These are phyloP conservation scores for Pneumocystis sp. DNA, from an alignment of 1,139 yeast genomes.

Conservation along the genomic window DNA sequence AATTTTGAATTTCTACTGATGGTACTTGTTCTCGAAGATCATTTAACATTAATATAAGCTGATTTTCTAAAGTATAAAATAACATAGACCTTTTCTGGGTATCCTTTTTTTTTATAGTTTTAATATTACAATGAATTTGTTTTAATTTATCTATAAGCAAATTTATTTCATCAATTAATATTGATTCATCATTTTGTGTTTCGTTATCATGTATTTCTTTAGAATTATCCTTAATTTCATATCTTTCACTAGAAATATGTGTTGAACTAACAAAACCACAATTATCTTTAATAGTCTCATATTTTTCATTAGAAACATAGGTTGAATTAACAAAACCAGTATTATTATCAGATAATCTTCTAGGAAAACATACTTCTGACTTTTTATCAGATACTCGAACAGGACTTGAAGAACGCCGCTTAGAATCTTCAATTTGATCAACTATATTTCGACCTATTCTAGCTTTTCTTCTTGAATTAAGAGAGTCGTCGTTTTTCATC, in stretches of 20 bases:
- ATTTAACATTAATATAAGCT: neutral
- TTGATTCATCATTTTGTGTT: neutral
- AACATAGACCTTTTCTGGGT: neutral
- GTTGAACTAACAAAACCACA: neutral
- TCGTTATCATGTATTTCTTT: neutral
- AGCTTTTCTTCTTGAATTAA: neutral
- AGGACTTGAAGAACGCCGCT: neutral
- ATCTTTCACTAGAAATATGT: neutral
- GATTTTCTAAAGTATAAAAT: neutral
- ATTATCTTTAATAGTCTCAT: neutral
- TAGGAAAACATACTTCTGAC: neutral
- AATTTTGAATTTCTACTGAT: neutral
- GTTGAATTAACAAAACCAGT: neutral
- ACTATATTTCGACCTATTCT: neutral
- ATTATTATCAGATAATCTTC: neutral
- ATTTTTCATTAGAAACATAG: neutral
- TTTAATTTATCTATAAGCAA: neutral
- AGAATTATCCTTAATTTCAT: neutral
- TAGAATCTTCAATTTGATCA: neutral
- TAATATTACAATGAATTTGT: neutral
- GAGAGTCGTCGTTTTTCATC: neutral
- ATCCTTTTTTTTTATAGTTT: neutral
- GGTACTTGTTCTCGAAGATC: neutral
- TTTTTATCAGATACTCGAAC: neutral
- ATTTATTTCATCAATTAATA: neutral